Evolutionary conservation across 164 flowering plant genomes (phyloP), one percentile per base, ranked within the genome.

Genomic region (Vitis cinerea): DNA sequence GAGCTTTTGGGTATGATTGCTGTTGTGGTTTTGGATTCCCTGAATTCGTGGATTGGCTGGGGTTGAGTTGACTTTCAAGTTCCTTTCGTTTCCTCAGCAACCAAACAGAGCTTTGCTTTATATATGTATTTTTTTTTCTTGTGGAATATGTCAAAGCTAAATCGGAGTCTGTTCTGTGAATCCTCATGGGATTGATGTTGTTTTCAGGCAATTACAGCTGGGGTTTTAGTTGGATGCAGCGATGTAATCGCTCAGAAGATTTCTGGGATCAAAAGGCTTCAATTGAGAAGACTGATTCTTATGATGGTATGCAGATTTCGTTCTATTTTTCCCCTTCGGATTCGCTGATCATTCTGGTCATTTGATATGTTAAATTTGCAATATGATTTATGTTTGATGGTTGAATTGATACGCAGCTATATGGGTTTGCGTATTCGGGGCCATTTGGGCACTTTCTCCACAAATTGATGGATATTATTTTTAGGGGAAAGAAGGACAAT

Each of bases 401-500:
- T 64, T 48, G 52, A 52, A 59, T 70, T 79, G 58, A 3, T 62
- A 64, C 83, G 83, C 82, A 89, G 95, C 79, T 92, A 13, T 90
- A 84, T 87, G 97, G 96, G 2, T 80, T 87, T 67, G 84, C 81
- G 7, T 88, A 92, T 74, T 71, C 72, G 5, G 97, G 97, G 19
- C 97, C 97, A 8, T 85, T 90, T 77, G 95, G 94, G 44, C 97
- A 92, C 65, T 92, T 87, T 63, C 77, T 90, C 37, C 95, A 92
- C 75, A 92, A 84, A 75, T 51, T 90, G 68, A 85, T 92, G 91
- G 96, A 90, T 66, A 70, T 51, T 13, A 80, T 92, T 49, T 92
- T 87, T 80, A 86, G 75, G 72, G 91, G 96, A 9, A 84, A 85
- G 84, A 87, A 82, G 67, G 92, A 74, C 75, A 84, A 71, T 27